Conservation (phyloP, 192 early-diverging fungal genomes). For the Kappamyces sp. region DNA sequence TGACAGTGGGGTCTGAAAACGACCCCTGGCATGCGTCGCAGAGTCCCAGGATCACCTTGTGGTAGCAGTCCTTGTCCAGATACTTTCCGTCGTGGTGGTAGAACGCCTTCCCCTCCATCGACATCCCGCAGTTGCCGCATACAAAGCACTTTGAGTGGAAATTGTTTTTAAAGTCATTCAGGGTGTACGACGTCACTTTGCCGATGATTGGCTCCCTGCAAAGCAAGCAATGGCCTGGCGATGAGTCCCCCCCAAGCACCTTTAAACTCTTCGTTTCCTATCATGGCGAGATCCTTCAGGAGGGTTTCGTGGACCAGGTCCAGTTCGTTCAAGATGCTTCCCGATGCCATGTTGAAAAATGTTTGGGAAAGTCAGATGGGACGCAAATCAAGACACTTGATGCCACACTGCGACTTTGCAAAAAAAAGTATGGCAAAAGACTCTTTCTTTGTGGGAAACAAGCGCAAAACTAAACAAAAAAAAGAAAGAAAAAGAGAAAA, state of each 20-base stretch:
- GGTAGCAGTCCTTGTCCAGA: slow-evolving; percentile 18
- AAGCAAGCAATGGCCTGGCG: neutral
- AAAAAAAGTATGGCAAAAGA: neutral
- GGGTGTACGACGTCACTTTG: slow-evolving; percentile 10
- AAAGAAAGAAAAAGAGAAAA: slow-evolving; percentile 6
- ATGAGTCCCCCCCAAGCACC: neutral
- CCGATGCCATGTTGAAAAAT: neutral
- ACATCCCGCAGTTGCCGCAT: slow-evolving; percentile 3
- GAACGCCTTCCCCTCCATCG: slow-evolving; percentile 12
- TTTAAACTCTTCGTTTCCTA: slow-evolving; percentile 14
- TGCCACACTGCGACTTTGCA: no score
- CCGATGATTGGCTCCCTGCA: slow-evolving; percentile 15
- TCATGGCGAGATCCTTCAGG: neutral
- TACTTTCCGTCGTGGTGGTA: slow-evolving; percentile 16
- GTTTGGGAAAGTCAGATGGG: neutral
- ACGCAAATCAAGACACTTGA: no score
- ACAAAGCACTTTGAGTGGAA: slow-evolving; percentile 20
- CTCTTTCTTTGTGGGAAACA: neutral
- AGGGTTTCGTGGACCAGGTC: slow-evolving; percentile 9
- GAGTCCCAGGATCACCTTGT: slow-evolving; percentile 13
- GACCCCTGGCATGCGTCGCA: slow-evolving; percentile 17
- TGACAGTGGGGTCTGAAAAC: slow-evolving; percentile 12
- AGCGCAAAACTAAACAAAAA: slow-evolving; percentile 10
- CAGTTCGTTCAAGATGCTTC: neutral
- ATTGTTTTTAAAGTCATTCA: neutral